These are phyloP conservation scores for Ampelomyces quisqualis DNA, from an alignment of 2,329 filamentous ascomycete genomes.

Conservation along the genomic window DNA sequence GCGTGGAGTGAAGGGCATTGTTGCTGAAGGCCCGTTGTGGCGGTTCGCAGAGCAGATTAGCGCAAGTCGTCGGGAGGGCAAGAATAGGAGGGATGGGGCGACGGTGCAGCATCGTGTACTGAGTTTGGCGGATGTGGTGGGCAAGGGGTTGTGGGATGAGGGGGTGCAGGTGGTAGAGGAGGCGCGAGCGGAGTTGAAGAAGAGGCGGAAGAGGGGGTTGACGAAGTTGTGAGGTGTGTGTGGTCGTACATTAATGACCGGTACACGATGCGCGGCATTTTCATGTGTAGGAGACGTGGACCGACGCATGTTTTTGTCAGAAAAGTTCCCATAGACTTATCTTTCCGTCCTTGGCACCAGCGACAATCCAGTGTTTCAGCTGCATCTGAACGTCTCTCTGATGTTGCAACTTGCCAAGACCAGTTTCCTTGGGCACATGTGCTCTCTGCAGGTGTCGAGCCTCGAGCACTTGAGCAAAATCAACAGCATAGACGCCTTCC, in stretches of 20 bases:
- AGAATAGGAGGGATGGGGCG: slow-evolving; percentile 90
- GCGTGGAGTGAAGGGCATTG: slow-evolving; percentile 58
- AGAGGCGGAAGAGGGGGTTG: slow-evolving; percentile 39
- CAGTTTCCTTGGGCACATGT: neutral
- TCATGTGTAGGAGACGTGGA: too few species aligned
- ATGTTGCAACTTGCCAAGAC: slow-evolving; percentile 26
- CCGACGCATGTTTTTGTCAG: slow-evolving; percentile 26
- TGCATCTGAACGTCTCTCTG: slow-evolving; percentile 57
- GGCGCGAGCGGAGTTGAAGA: slow-evolving; percentile 24
- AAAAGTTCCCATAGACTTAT: slow-evolving; percentile 96
- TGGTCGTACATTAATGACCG: neutral
- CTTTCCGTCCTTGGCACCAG: slow-evolving; percentile 91
- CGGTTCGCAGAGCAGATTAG: slow-evolving; percentile 89
- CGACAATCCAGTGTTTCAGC: slow-evolving; percentile 82
- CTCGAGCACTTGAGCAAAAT: slow-evolving; percentile 59
- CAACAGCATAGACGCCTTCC: slow-evolving; percentile 78
- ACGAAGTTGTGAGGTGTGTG: slow-evolving; percentile 27
- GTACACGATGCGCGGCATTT: too few species aligned
- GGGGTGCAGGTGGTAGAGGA: slow-evolving; percentile 16
- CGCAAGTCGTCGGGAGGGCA: slow-evolving; percentile 79
- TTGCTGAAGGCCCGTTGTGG: slow-evolving; percentile 78
- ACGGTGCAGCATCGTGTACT: slow-evolving; percentile 84
- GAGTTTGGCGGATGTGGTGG: slow-evolving; percentile 71
- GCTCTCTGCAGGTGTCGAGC: slow-evolving; percentile 4
- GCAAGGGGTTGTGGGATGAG: slow-evolving; percentile 64